A percentile compares a stretch with the other conserved stretches of the same genome.
Conservation (phyloP, 1,139 yeast species). For the Debaryomyces sp. region DNA sequence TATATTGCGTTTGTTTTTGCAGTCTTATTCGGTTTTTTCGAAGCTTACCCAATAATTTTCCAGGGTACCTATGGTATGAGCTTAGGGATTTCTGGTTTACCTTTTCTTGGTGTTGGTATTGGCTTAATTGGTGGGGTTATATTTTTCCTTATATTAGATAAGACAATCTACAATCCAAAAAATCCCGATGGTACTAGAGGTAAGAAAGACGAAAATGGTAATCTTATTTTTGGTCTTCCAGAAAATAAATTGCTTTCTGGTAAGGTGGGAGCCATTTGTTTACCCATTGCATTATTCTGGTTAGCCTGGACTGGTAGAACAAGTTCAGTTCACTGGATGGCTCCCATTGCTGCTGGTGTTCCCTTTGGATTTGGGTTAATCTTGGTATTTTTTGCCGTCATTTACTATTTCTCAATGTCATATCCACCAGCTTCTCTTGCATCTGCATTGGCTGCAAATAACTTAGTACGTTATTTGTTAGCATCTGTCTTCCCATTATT, state of each 20-base stretch:
- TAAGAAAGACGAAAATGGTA: constrained; percentile 56
- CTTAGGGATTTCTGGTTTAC: constrained; percentile 63
- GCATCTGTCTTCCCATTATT: constrained; percentile 61
- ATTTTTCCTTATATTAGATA: constrained; percentile 53
- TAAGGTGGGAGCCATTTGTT: constrained; percentile 60
- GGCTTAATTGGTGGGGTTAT: constrained; percentile 60
- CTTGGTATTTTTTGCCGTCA: constrained; percentile 70
- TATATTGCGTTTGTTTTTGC: constrained; percentile 76
- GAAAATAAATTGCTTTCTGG: constrained; percentile 46
- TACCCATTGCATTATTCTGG: constrained; percentile 78
- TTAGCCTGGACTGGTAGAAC: constrained; percentile 74
- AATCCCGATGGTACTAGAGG: constrained; percentile 68
- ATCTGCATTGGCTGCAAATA: constrained; percentile 80
- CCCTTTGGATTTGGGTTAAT: constrained; percentile 78
- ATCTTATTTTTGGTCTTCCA: constrained; percentile 44
- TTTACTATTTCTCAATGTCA: constrained; percentile 70
- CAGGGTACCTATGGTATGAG: constrained; percentile 61
- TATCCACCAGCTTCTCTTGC: constrained; percentile 79
- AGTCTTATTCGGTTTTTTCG: constrained; percentile 75
- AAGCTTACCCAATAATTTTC: constrained; percentile 75
- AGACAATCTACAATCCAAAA: constrained; percentile 51
- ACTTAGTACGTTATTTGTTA: constrained; percentile 64
- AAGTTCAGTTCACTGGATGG: constrained; percentile 73
- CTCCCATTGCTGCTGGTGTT: constrained; percentile 72
- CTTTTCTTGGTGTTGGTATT: constrained; percentile 69